phyloP scores from a whole-genome alignment of 2,329 filamentous ascomycete species.

The Ophiocordyceps camponoti-saundersi region DNA sequence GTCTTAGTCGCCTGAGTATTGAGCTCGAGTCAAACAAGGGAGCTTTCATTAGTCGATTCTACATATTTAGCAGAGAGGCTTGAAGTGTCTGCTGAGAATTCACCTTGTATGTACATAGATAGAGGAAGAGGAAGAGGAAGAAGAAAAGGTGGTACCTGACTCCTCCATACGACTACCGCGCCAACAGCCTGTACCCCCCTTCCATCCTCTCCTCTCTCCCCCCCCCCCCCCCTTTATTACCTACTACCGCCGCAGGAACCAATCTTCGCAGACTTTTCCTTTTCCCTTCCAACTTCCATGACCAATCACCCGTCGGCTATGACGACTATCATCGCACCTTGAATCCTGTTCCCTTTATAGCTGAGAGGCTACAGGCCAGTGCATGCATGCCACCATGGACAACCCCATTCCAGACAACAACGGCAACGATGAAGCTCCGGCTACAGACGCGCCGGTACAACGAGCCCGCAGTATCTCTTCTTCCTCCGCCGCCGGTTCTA shows the following conservation, averaged over 20 bases:
- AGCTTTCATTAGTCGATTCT: no score
- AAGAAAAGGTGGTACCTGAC: no score
- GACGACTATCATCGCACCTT: background rate
- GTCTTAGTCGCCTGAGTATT: background rate
- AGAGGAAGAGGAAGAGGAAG: no score
- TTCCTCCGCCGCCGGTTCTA: constrained; percentile 17
- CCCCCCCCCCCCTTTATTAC: background rate
- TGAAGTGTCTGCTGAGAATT: no score
- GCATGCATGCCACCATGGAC: background rate
- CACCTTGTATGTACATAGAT: no score
- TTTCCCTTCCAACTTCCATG: background rate
- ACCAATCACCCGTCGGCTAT: background rate
- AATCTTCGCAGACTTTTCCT: background rate
- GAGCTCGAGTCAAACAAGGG: background rate
- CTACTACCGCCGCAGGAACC: background rate
- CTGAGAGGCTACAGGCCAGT: background rate
- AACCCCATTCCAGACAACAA: background rate
- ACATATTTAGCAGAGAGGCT: no score
- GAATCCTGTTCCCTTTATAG: background rate
- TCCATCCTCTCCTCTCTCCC: background rate
- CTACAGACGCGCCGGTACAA: background rate
- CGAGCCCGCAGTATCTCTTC: constrained; percentile 25
- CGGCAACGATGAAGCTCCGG: background rate
- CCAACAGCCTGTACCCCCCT: background rate
- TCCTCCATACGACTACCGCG: no score